phyloP scores from a whole-genome alignment of 108 stramenopile species.

The Pseudonitzschia delicatissima region DNA sequence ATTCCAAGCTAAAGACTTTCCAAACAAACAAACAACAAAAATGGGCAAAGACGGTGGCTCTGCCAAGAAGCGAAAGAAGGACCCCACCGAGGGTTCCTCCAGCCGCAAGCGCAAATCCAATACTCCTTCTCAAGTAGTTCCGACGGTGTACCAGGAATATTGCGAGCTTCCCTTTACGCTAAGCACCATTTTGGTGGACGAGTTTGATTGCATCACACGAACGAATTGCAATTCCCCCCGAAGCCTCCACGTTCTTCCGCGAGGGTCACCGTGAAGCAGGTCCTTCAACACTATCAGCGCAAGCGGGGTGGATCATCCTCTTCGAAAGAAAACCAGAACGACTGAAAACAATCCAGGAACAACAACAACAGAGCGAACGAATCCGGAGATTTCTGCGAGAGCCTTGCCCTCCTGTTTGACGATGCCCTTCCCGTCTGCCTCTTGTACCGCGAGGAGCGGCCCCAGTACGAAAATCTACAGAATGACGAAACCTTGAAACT shows the following conservation, averaged over 20 bases:
- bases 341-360: conserved; percentile 5
- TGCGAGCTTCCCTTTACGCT: conserved; percentile 65
- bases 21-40: background rate
- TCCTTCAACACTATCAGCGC: conserved; percentile 50
- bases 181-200: conserved; percentile 67
- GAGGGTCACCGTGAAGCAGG: conserved; percentile 48
- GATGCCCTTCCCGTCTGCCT: conserved; percentile 58
- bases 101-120: background rate
- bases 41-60: conserved; percentile 5
- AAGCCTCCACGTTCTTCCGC: conserved; percentile 60
- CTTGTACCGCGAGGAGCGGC: conserved; percentile 64
- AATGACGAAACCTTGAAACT: conserved; percentile 10
- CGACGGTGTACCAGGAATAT: conserved; percentile 29
- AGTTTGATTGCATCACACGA: conserved; percentile 58
- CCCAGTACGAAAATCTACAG: conserved; percentile 51
- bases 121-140: background rate
- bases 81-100: background rate
- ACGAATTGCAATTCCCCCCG: conserved; percentile 36
- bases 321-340: conserved; percentile 7
- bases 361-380: conserved; percentile 16
- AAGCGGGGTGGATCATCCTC: conserved; percentile 21
- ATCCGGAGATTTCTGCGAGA: conserved; percentile 51
- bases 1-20: no score
- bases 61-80: background rate
- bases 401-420: conserved; percentile 57